Conservation (phyloP, 805 yeast species). For the Komagataella mondaviorum region DNA sequence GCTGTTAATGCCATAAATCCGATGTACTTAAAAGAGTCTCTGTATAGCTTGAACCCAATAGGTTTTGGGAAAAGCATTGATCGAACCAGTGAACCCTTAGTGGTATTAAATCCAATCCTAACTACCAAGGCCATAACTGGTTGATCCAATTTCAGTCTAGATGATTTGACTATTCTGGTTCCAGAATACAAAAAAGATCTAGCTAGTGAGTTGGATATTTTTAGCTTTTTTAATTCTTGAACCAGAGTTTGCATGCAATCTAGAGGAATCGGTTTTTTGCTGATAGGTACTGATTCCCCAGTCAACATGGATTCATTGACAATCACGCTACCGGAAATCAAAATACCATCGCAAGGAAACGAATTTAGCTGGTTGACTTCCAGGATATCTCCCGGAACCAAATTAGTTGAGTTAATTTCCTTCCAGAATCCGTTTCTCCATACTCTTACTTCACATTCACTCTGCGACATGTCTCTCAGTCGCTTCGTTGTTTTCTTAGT, state of each 20-base stretch:
- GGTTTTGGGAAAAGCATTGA: slow-evolving; percentile 98
- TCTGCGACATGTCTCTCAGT: slow-evolving; percentile 58
- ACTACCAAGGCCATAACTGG: slow-evolving; percentile 82
- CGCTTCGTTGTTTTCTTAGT: slow-evolving; percentile 65
- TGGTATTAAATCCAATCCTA: slow-evolving; percentile 87
- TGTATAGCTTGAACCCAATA: slow-evolving; percentile 81
- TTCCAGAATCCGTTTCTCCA: slow-evolving; percentile 92
- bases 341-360: slow-evolving; percentile 82
- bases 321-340: slow-evolving; percentile 85
- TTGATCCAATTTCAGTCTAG: slow-evolving; percentile 48
- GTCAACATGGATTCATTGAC: slow-evolving; percentile 97
- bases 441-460: slow-evolving; percentile 74
- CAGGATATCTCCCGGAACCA: slow-evolving; percentile 93
- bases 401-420: slow-evolving; percentile 55
- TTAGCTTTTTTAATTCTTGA: slow-evolving; percentile 39
- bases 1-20: slow-evolving; percentile 91
- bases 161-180: slow-evolving; percentile 75
- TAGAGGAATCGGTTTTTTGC: slow-evolving; percentile 55
- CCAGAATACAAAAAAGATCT: slow-evolving; percentile 78
- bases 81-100: slow-evolving; percentile 86
- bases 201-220: slow-evolving; percentile 51
- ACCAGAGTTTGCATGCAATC: slow-evolving; percentile 46
- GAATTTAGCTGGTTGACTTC: slow-evolving; percentile 62
- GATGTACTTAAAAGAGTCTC: slow-evolving; percentile 90
- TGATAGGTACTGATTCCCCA: slow-evolving; percentile 95